Evolutionary conservation across 2,329 filamentous ascomycete species (phyloP), one percentile per base, ranked within the genome.

Genomic region (Diaporthe australafricana): DNA sequence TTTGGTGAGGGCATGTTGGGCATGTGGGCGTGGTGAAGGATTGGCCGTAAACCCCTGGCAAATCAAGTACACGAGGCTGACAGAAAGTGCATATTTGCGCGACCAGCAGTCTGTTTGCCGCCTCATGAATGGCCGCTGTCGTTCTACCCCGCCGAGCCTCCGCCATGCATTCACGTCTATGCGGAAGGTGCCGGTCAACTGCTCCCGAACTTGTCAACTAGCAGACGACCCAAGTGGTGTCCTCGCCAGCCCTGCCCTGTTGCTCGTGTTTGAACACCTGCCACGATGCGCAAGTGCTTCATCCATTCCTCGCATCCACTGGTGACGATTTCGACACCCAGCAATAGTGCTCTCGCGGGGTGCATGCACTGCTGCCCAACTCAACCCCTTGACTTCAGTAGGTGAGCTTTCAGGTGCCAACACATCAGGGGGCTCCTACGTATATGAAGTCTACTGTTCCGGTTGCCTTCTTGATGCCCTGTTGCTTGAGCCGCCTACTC

Each of bases 321-420:
- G 25, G 56, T 25, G 32, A 16, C 38, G 14, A 14, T 8, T 14
- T 40, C n/a, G 8, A 40, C 30, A 22, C 30, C 14, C 30, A 55
- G 30, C 52, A 30, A 9, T 30, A 40, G 30, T 53, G 16, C 32
- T 55, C 32, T 14, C 38, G 35, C 20, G 9, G 45, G 35, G 11
- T 14, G n/a, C 12, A 71, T 71, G 62, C 62, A 68, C 52, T 38
- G 70, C 52, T 71, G 70, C 70, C 70, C 70, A 56, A 71, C 16
- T 22, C 5, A 5, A 30, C 22, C 11, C 27, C 27, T 12, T 27
- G 25, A 16, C 5, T 14, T 38, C 12, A n/a, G 50, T 20, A 42
- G 9, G 47, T 35, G 57, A 63, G 42, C 42, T 35, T 47, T 22
- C n/a, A 20, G 60, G 25, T 65, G 30, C 45, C 45, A 65, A 65